Evolutionary conservation across 441 rosid genomes (phyloP), one percentile per base, ranked within the genome.

Genomic region (Erodium chrysanthum): DNA sequence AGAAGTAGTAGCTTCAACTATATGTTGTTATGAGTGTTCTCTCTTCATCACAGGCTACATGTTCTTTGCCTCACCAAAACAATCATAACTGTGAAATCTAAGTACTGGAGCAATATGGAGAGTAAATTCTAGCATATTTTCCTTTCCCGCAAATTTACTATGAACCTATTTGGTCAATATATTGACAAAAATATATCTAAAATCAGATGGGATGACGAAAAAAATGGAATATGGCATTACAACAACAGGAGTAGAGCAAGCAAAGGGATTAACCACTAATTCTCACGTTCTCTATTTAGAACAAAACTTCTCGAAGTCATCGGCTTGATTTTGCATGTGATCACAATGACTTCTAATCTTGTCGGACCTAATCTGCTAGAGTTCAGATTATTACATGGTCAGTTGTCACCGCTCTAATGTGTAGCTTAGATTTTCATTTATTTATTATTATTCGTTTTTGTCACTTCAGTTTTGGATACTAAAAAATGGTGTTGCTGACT

Each of bases 251-350:
- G 61, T 56, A 56, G 61, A 56, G 11, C 61, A 56, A 56, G n/a
- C 61, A 56, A 54, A 18, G 60, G 60, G 22, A 29, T 56, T 35
- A 59, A 59, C 35, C 33, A 59, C 64, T 59, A 59, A 23, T 27
- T 59, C 35, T 27, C 25, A 21, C 35, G 3, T 23, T 23, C 17
- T 59, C 17, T 22, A n/a, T 59, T 59, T 23, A 22, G 15, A 10
- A 8, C 33, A 59, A 33, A 59, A n/a, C 3, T 59, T 59, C 33
- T 59, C 17, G 25, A 14, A 59, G 64, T 15, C 64, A 59, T 5
- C 9, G 8, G 35, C 63, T 59, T 23, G 15, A 59, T 59, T 21
- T 27, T 0, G 46, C 46, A 17, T 29, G 7, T 11, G 35, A 59
- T 59, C 33, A 23, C 33, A 23, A 14, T 23, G 33, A 12, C 33